These are phyloP conservation scores for Xylaria scruposa DNA, from an alignment of 495 filamentous ascomycete species.

Conservation along the genomic window DNA sequence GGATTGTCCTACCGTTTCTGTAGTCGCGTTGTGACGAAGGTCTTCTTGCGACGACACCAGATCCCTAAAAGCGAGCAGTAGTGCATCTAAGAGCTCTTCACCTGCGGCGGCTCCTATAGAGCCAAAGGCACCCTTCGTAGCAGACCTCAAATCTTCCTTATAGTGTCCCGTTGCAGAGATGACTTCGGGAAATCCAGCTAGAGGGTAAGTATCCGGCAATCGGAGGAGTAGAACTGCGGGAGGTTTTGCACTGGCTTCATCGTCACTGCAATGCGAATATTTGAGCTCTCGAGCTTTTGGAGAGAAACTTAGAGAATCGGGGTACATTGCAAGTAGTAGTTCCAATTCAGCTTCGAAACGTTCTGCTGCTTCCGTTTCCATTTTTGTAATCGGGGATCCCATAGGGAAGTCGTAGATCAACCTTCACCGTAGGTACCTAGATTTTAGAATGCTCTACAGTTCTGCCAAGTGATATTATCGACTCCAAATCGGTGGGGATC, in stretches of 20 bases:
- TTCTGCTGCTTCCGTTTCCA: constrained; percentile 25
- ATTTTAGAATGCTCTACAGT: not conserved
- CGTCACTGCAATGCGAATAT: constrained; percentile 7
- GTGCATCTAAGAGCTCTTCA: constrained; percentile 26
- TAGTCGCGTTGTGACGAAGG: not conserved
- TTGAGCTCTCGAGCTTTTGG: constrained; percentile 26
- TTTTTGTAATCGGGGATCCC: not conserved
- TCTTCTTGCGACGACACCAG: constrained; percentile 7
- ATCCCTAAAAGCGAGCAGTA: constrained; percentile 23
- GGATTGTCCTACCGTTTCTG: too few species aligned
- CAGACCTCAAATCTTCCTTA: constrained; percentile 27
- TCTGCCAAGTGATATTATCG: not conserved
- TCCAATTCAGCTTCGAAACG: constrained; percentile 26
- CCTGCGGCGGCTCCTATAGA: not conserved
- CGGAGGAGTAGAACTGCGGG: constrained; percentile 20
- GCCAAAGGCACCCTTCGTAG: constrained; percentile 14
- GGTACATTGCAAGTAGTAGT: constrained; percentile 27
- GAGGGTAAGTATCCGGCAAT: constrained; percentile 24
- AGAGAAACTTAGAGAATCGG: constrained; percentile 25
- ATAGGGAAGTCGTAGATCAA: not conserved
- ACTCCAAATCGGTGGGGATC: not conserved
- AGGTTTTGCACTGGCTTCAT: not conserved
- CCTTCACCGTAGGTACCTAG: not conserved
- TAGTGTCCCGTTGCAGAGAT: constrained; percentile 21
- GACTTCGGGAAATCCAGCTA: constrained; percentile 22